Evolutionary conservation across 441 rosid genomes (phyloP).

Genomic region (Populus trichocarpa): DNA sequence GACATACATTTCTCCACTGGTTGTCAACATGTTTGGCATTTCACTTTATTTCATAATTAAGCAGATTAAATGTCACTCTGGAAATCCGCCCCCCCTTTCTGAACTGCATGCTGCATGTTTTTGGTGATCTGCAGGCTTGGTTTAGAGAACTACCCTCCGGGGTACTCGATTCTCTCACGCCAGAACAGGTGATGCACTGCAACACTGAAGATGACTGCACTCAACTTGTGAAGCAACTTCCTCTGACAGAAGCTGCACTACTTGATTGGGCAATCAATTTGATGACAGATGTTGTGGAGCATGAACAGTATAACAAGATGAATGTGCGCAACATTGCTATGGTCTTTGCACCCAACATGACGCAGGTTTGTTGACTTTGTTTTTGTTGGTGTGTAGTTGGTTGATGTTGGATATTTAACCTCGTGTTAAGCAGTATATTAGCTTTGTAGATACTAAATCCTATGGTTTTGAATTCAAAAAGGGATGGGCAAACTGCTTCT

Average conservation of each 20-base stretch:
- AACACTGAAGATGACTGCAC: constrained; percentile 66
- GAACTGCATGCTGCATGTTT: constrained; percentile 2
- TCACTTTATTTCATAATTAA: neutral
- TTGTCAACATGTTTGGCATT: too few species aligned
- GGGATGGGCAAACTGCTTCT: neutral
- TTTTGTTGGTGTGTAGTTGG: neutral
- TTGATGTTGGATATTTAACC: neutral
- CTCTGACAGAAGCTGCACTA: constrained; percentile 56
- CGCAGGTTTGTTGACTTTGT: constrained; percentile 45
- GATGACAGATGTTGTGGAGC: constrained; percentile 67
- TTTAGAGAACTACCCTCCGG: constrained; percentile 67
- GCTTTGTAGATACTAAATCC: neutral
- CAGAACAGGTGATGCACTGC: constrained; percentile 68
- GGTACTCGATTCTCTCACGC: constrained; percentile 59
- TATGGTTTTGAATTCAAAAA: neutral
- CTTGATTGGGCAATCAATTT: constrained; percentile 70
- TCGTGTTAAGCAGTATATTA: neutral
- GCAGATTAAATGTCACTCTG: neutral
- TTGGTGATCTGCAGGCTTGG: constrained; percentile 49
- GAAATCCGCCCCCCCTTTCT: neutral
- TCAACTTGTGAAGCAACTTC: constrained; percentile 47
- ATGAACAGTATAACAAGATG: constrained; percentile 65
- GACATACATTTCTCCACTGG: neutral
- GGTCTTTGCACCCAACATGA: constrained; percentile 81
- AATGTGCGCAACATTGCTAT: constrained; percentile 67